phyloP scores from a whole-genome alignment of 1,284 basidiomycete species.

The Boletus sp. region DNA sequence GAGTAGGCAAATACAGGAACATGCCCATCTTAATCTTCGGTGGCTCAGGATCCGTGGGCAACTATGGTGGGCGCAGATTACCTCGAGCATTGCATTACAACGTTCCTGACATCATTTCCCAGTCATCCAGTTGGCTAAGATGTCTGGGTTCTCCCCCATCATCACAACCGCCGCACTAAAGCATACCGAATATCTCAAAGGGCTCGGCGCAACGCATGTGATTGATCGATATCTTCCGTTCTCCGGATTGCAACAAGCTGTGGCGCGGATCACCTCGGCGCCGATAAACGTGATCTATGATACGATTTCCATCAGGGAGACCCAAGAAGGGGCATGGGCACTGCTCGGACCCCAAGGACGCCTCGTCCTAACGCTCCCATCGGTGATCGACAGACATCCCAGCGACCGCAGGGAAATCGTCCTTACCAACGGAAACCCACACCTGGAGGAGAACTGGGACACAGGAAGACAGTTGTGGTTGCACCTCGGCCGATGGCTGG shows the following conservation, averaged over 20 bases:
- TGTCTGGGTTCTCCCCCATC: constrained; percentile 34
- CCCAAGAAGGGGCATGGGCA: constrained; percentile 34
- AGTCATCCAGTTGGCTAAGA: constrained; percentile 32
- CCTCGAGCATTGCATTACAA: constrained; percentile 7
- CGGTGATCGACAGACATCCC: constrained; percentile 26
- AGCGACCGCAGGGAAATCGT: constrained; percentile 31
- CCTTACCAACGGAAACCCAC: constrained; percentile 32
- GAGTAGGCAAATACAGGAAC: constrained; percentile 34
- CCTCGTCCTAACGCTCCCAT: constrained; percentile 30
- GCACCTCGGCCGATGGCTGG: constrained; percentile 33
- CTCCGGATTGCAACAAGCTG: constrained; percentile 24
- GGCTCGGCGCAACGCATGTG: constrained; percentile 44
- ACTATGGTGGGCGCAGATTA: constrained; percentile 36
- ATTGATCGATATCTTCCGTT: constrained; percentile 37
- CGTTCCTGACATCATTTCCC: constrained; percentile 12
- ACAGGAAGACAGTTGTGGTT: constrained; percentile 33
- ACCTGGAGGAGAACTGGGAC: constrained; percentile 30
- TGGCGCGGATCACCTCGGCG: constrained; percentile 29
- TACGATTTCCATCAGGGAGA: constrained; percentile 32
- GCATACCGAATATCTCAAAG: constrained; percentile 39
- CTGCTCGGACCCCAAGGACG: constrained; percentile 32
- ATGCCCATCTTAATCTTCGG: constrained; percentile 44
- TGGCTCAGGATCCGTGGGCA: constrained; percentile 44
- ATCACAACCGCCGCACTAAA: constrained; percentile 43
- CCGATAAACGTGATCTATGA: constrained; percentile 36